A percentile compares a stretch with the other conserved stretches of the same genome.
Conservation (phyloP, 768 basidiomycete species). For the Kwoniella bestiolae region DNA sequence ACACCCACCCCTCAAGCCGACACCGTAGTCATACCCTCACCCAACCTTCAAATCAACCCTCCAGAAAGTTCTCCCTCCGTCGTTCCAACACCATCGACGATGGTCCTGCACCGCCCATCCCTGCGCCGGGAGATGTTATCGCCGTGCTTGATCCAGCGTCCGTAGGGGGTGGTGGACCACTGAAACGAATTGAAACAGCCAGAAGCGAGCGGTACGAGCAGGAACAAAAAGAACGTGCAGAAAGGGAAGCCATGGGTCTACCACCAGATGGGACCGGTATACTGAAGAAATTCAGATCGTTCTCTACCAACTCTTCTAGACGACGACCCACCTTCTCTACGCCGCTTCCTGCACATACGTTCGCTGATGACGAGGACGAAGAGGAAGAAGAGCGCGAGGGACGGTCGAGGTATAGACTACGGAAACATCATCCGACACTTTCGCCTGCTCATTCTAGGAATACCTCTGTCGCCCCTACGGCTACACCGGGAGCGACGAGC, state of each 20-base stretch:
- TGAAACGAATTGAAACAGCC: conserved; percentile 35
- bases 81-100: conserved; percentile 4
- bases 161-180: conserved; percentile 41
- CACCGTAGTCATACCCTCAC: conserved; percentile 4
- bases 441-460: conserved; percentile 5
- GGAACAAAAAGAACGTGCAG: conserved; percentile 25
- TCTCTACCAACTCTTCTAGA: conserved; percentile 14
- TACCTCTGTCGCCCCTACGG: neutral
- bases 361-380: conserved; percentile 6
- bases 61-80: neutral
- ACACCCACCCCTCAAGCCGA: neutral
- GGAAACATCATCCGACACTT: conserved; percentile 5
- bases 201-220: conserved; percentile 25
- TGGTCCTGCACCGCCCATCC: conserved; percentile 5
- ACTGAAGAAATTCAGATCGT: conserved; percentile 26
- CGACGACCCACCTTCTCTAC: conserved; percentile 5
- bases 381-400: conserved; percentile 7
- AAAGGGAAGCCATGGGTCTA: neutral
- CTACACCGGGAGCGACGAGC: neutral
- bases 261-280: conserved; percentile 15
- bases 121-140: conserved; percentile 26
- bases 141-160: conserved; percentile 37
- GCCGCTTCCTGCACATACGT: neutral
- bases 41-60: neutral
- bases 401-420: neutral